A percentile compares a stretch with the other conserved stretches of the same genome.
Conservation (phyloP, 1,139 yeast species). For the Kurtzmaniella quercitrusa region DNA sequence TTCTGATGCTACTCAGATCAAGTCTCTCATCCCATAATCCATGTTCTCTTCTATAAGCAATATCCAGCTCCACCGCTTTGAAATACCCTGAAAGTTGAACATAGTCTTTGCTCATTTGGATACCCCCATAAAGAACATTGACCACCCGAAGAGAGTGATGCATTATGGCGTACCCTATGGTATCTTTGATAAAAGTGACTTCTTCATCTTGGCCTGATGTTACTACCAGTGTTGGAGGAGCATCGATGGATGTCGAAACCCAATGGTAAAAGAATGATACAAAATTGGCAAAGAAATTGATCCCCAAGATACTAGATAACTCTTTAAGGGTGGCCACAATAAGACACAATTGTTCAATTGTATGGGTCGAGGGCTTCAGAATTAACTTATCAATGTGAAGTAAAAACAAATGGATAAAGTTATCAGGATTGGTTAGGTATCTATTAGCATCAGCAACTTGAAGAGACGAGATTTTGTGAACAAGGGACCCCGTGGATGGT, state of each 20-base stretch:
- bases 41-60: slow-evolving; percentile 23
- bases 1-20: slow-evolving; percentile 10
- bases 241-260: slow-evolving; percentile 19
- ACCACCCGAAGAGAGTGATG: slow-evolving; percentile 21
- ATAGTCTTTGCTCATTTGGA: slow-evolving; percentile 17
- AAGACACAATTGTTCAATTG: slow-evolving; percentile 16
- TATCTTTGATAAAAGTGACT: slow-evolving; percentile 23
- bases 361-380: slow-evolving; percentile 10
- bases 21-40: slow-evolving; percentile 29
- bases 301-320: slow-evolving; percentile 35
- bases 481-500: slow-evolving; percentile 1
- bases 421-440: slow-evolving; percentile 33
- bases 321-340: slow-evolving; percentile 25
- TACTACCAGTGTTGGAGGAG: slow-evolving; percentile 1
- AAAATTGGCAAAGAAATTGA: slow-evolving; percentile 43
- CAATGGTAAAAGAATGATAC: slow-evolving; percentile 47
- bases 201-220: slow-evolving; percentile 8
- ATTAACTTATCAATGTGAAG: slow-evolving; percentile 32
- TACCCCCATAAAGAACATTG: slow-evolving; percentile 15
- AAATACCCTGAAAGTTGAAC: slow-evolving; percentile 22
- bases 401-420: slow-evolving; percentile 32
- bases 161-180: slow-evolving; percentile 32
- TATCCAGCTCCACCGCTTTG: slow-evolving; percentile 21
- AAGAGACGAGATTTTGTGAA: slow-evolving; percentile 1
- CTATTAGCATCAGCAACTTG: slow-evolving; percentile 31